phyloP scores from a whole-genome alignment of 805 yeast genomes.

The Monosporozyma yasuniensis region DNA sequence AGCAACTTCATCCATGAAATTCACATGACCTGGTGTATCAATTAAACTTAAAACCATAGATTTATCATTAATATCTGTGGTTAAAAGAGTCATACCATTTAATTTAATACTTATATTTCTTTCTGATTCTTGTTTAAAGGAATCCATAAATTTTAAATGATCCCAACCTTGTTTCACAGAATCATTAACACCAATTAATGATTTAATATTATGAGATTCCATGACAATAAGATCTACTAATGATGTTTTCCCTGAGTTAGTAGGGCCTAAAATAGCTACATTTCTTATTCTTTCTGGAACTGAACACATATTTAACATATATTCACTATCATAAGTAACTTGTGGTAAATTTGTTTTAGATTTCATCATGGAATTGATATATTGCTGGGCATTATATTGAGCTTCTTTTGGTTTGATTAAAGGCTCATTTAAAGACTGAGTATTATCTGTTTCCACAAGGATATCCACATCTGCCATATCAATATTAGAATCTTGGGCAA shows the following conservation, averaged over 20 bases:
- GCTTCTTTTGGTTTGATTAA: constrained; percentile 46
- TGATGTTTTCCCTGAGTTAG: constrained; percentile 82
- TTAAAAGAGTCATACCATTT: constrained; percentile 51
- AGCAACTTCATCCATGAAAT: constrained; percentile 69
- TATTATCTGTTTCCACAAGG: constrained; percentile 44
- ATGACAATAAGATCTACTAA: constrained; percentile 58
- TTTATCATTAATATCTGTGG: constrained; percentile 43
- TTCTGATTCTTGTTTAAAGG: constrained; percentile 55
- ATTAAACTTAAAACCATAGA: constrained; percentile 55
- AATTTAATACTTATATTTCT: constrained; percentile 63
- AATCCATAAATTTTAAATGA: constrained; percentile 61
- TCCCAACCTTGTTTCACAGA: constrained; percentile 33
- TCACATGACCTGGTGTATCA: constrained; percentile 90
- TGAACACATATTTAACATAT: constrained; percentile 41
- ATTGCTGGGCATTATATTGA: not conserved
- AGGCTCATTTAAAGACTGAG: constrained; percentile 51
- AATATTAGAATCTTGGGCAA: not conserved
- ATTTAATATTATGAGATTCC: constrained; percentile 46
- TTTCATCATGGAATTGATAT: constrained; percentile 13
- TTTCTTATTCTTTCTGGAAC: constrained; percentile 63
- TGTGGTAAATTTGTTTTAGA: constrained; percentile 42
- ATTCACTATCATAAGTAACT: constrained; percentile 53
- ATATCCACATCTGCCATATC: constrained; percentile 49
- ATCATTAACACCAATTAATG: constrained; percentile 21
- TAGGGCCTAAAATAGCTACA: constrained; percentile 68